Conservation (phyloP, 768 basidiomycete genomes). For the Pisolithus marmoratus region DNA sequence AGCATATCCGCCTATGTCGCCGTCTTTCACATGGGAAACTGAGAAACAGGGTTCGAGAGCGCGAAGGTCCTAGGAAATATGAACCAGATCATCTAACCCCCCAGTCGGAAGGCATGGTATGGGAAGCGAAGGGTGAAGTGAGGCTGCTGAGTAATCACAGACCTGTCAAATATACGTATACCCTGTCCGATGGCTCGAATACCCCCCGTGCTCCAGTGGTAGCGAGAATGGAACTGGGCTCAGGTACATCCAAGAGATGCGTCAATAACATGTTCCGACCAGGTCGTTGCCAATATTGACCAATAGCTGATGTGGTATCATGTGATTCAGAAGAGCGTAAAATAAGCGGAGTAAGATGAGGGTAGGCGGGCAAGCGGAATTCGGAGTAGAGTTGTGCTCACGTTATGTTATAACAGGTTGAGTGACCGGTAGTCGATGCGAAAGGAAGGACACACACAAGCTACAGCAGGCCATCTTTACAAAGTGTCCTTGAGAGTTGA, state of each 20-base stretch:
- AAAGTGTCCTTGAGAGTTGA: constrained; percentile 55
- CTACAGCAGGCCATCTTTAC: constrained; percentile 60
- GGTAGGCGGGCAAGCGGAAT: constrained; percentile 56
- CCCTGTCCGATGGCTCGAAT: too few species aligned
- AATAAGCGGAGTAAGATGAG: constrained; percentile 54
- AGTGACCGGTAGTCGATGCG: background rate
- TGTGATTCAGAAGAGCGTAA: constrained; percentile 52
- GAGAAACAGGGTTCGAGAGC: constrained; percentile 32
- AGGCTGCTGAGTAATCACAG: background rate
- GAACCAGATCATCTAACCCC: constrained; percentile 25
- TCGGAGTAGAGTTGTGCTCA: constrained; percentile 57
- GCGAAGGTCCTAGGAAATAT: constrained; percentile 36
- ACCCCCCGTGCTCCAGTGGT: too few species aligned
- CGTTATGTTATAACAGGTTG: background rate
- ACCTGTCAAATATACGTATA: too few species aligned
- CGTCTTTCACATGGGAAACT: constrained; percentile 48
- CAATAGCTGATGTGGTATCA: constrained; percentile 47
- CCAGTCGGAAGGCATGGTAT: background rate
- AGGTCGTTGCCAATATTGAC: constrained; percentile 73
- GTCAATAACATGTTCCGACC: constrained; percentile 65
- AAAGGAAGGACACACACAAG: constrained; percentile 50
- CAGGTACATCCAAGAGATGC: too few species aligned
- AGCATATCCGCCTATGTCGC: constrained; percentile 65
- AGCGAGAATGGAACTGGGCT: too few species aligned
- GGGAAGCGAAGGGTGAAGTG: background rate